These are phyloP conservation scores for Monosporascus sp. DNA, from an alignment of 2,329 filamentous ascomycete species.

Conservation along the genomic window DNA sequence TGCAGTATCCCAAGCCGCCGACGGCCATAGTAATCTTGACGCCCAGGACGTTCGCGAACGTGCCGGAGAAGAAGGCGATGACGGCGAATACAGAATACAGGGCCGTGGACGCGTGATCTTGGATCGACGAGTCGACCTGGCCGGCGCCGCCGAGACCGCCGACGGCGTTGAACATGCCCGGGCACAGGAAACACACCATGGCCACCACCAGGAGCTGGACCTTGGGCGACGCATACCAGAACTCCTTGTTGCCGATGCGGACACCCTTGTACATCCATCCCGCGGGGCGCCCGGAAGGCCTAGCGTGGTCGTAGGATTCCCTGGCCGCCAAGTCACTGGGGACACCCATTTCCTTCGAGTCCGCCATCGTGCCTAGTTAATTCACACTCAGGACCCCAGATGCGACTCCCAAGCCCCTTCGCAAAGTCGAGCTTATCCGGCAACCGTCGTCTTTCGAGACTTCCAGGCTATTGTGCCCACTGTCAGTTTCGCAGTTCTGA, in stretches of 20 bases:
- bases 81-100: slow-evolving; percentile 49
- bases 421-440: too few relatives aligned
- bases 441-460: too few relatives aligned
- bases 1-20: slow-evolving; percentile 70
- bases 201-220: slow-evolving; percentile 67
- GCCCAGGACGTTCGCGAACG: slow-evolving; percentile 71
- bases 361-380: not conserved
- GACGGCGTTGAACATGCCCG: slow-evolving; percentile 68
- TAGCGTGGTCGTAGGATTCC: slow-evolving; percentile 14
- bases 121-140: slow-evolving; percentile 47
- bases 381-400: not conserved
- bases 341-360: not conserved
- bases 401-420: too few relatives aligned
- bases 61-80: slow-evolving; percentile 67
- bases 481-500: too few relatives aligned
- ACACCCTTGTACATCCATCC: slow-evolving; percentile 66
- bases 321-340: slow-evolving; percentile 5
- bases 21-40: slow-evolving; percentile 63
- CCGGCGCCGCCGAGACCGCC: slow-evolving; percentile 61
- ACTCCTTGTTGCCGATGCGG: slow-evolving; percentile 45
- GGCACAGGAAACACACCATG: slow-evolving; percentile 66
- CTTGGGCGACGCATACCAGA: slow-evolving; percentile 71
- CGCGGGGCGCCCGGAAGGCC: slow-evolving; percentile 30
- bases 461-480: too few relatives aligned
- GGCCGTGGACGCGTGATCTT: slow-evolving; percentile 54